phyloP scores from a whole-genome alignment of 352 stramenopile species.

The Pythium inflatum region DNA sequence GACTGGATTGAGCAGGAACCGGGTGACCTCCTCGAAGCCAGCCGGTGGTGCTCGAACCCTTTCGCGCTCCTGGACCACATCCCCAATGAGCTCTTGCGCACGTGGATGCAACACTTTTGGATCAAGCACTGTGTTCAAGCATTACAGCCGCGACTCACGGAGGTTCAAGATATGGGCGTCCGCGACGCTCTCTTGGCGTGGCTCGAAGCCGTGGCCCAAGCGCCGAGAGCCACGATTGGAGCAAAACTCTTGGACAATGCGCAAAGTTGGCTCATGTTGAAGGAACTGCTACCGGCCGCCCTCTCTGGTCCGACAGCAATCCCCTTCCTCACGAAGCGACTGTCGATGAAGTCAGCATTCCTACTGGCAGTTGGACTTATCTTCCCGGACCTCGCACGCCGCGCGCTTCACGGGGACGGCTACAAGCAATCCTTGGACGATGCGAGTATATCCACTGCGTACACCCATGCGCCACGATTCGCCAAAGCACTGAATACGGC shows the following conservation, averaged over 20 bases:
- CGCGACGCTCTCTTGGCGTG: neutral
- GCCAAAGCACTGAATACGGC: too few species aligned
- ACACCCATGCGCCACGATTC: neutral
- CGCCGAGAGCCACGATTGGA: neutral
- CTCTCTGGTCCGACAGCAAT: neutral
- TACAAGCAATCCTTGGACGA: too few species aligned
- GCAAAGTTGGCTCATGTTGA: neutral
- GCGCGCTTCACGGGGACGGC: neutral
- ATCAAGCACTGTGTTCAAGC: neutral
- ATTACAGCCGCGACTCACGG: neutral
- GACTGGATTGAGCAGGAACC: neutral
- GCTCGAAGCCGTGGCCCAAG: neutral
- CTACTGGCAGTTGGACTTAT: neutral
- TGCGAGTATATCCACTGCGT: neutral
- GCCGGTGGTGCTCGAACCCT: neutral
- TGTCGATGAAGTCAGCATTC: neutral
- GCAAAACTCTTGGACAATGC: neutral
- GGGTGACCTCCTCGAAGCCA: neutral
- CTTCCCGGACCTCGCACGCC: neutral
- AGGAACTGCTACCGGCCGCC: neutral
- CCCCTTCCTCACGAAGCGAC: neutral
- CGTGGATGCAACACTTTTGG: constrained; percentile 3
- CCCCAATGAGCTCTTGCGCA: neutral
- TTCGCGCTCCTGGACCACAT: constrained; percentile 2
- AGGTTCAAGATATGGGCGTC: neutral